A percentile compares a stretch with the other conserved stretches of the same genome.
Evolutionary conservation across 768 basidiomycete genomes (phyloP).

Genomic region (Rhodotorula taiwanensis): DNA sequence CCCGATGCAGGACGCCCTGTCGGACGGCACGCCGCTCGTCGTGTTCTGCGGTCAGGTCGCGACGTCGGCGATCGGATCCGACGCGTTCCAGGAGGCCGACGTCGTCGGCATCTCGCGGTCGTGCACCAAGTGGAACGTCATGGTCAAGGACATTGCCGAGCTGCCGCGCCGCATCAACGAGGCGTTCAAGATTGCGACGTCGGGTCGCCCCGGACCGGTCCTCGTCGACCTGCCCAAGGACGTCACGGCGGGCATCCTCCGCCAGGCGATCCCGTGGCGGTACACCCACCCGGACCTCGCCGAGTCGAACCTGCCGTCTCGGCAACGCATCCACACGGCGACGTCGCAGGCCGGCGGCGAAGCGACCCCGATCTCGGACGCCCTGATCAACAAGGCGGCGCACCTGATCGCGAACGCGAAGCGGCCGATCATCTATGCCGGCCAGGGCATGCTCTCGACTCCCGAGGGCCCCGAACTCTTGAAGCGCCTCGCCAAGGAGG

Average conservation of each 20-base stretch:
- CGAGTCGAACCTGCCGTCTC: constrained; percentile 45
- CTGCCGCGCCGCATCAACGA: constrained; percentile 94
- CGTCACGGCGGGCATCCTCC: constrained; percentile 85
- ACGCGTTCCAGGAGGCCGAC: constrained; percentile 98
- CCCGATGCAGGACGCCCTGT: constrained; percentile 93
- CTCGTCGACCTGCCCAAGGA: constrained; percentile 99
- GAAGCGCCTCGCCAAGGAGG: constrained; percentile 65
- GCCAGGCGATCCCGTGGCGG: constrained; percentile 68
- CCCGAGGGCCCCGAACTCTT: constrained; percentile 76
- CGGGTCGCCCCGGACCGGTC: constrained; percentile 93
- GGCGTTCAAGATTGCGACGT: constrained; percentile 97
- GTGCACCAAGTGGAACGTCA: constrained; percentile 99
- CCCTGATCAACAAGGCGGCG: constrained; percentile 56
- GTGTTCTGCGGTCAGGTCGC: constrained; percentile 99
- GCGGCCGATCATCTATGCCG: constrained; percentile 85
- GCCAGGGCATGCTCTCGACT: constrained; percentile 78
- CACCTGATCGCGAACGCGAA: constrained; percentile 84
- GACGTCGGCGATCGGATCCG: constrained; percentile 95
- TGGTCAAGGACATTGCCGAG: constrained; percentile 95
- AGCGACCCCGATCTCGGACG: constrained; percentile 29
- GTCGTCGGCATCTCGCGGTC: constrained; percentile 89
- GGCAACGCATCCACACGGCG: constrained; percentile 43
- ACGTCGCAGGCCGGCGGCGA: constrained; percentile 26
- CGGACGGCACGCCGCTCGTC: constrained; percentile 86
- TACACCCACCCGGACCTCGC: constrained; percentile 73